Evolutionary conservation across 1,284 basidiomycete genomes (phyloP).

Genomic region (Golubevia sp.): DNA sequence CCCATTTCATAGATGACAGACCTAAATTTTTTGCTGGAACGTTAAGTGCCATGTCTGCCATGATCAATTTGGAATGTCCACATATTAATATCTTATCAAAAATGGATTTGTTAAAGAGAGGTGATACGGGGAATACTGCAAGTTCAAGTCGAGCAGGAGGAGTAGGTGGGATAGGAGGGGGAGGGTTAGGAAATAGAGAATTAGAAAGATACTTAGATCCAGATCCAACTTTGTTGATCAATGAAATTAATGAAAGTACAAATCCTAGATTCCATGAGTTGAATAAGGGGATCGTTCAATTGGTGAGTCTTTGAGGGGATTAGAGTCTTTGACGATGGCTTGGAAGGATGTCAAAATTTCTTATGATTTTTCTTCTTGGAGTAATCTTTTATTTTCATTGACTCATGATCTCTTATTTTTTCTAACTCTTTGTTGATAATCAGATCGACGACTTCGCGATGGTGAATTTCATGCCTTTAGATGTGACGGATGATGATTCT

Average conservation of each 20-base stretch:
- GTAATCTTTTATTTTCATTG: constrained; percentile 6
- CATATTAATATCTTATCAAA: constrained; percentile 99
- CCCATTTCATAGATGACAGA: constrained; percentile 98
- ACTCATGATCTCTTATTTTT: background rate
- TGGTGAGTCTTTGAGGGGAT: constrained; percentile 68
- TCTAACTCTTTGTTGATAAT: background rate
- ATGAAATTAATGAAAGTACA: constrained; percentile 69
- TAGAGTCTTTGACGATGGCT: background rate
- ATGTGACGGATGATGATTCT: constrained; percentile 86
- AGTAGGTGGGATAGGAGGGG: constrained; percentile 37
- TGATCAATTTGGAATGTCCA: constrained; percentile 95
- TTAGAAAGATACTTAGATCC: constrained; percentile 83
- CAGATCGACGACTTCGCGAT: constrained; percentile 98
- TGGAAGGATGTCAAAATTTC: background rate
- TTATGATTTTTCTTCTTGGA: background rate
- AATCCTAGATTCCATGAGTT: constrained; percentile 90
- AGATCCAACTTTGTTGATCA: constrained; percentile 85
- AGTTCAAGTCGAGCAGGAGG: constrained; percentile 17
- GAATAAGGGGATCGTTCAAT: constrained; percentile 90
- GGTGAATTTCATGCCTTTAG: constrained; percentile 93
- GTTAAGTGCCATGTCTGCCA: constrained; percentile 95
- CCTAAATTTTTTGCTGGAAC: constrained; percentile 99
- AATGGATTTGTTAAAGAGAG: constrained; percentile 90
- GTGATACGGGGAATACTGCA: constrained; percentile 67
- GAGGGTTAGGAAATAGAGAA: constrained; percentile 66